A percentile compares a stretch with the other conserved stretches of the same genome.
These are phyloP conservation scores for Pisolithus microcarpus DNA, from an alignment of 768 basidiomycete genomes.

Conservation along the genomic window DNA sequence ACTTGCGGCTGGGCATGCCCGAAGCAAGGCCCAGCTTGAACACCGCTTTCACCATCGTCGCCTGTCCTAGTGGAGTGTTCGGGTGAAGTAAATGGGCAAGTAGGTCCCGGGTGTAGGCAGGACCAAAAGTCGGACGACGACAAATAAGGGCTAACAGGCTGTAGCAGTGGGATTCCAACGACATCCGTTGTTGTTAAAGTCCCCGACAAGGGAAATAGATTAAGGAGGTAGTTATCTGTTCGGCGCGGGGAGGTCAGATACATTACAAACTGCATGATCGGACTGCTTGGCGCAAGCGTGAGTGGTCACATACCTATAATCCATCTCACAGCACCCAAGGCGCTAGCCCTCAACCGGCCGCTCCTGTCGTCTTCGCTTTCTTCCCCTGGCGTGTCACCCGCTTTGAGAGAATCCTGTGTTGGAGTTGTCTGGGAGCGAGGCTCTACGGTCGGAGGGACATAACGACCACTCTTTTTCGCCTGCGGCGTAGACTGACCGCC, in stretches of 20 bases:
- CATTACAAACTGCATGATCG: background rate
- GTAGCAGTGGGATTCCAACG: background rate
- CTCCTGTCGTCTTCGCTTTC: slow-evolving; percentile 65
- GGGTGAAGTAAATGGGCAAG: slow-evolving; percentile 25
- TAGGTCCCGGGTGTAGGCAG: slow-evolving; percentile 42
- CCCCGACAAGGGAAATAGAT: background rate
- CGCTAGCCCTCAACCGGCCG: slow-evolving; percentile 63
- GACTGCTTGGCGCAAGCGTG: background rate
- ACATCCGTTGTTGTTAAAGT: background rate
- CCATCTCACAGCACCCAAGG: slow-evolving; percentile 59
- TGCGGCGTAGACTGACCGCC: slow-evolving; percentile 16
- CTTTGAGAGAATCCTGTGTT: slow-evolving; percentile 9
- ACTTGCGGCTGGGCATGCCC: slow-evolving; percentile 66
- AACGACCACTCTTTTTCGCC: slow-evolving; percentile 27
- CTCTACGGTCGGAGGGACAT: slow-evolving; percentile 27
- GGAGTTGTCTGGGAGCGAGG: slow-evolving; percentile 18
- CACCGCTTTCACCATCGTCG: slow-evolving; percentile 29
- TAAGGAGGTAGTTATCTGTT: background rate
- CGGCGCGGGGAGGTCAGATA: background rate
- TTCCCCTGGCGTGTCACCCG: slow-evolving; percentile 36
- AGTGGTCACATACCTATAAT: slow-evolving; percentile 43
- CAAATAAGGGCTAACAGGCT: slow-evolving; percentile 6
- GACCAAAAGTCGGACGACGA: slow-evolving; percentile 50
- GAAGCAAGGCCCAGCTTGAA: slow-evolving; percentile 23
- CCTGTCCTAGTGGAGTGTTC: background rate